A percentile compares a stretch with the other conserved stretches of the same genome.
Evolutionary conservation across 179 eudicot species (phyloP).

Genomic region (Carnegiea gigantea): DNA sequence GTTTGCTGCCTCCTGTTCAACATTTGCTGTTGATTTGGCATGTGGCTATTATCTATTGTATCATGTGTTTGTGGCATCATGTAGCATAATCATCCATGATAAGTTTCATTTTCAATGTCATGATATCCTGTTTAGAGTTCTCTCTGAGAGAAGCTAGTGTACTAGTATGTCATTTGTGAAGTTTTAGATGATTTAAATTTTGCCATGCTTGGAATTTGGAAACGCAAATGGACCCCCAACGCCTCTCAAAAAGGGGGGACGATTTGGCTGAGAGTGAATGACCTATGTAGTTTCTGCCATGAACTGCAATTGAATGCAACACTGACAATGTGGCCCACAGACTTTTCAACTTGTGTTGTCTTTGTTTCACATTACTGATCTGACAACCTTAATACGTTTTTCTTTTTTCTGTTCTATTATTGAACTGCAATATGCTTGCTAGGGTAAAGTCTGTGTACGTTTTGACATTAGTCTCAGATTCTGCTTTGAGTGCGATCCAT

Average conservation of each 20-base stretch:
- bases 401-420: not conserved
- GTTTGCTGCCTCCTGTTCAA: constrained; percentile 34
- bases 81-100: not conserved
- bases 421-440: not conserved
- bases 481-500: not conserved
- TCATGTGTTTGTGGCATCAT: not conserved
- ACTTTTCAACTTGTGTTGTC: constrained; percentile 2
- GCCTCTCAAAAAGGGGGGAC: not conserved
- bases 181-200: not conserved
- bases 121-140: not conserved
- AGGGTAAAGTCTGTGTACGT: not conserved
- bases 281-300: not conserved
- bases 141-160: not conserved
- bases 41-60: not conserved
- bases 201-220: not conserved
- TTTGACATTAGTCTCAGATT: not conserved
- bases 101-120: not conserved
- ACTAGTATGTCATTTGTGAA: not conserved
- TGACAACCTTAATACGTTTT: not conserved
- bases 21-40: constrained; percentile 6
- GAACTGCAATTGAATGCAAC: not conserved
- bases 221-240: not conserved
- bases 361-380: constrained; percentile 8
- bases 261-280: not conserved
- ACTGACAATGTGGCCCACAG: not conserved